These are phyloP conservation scores for Salix exigua DNA, from an alignment of 345 rosid genomes.

Conservation along the genomic window DNA sequence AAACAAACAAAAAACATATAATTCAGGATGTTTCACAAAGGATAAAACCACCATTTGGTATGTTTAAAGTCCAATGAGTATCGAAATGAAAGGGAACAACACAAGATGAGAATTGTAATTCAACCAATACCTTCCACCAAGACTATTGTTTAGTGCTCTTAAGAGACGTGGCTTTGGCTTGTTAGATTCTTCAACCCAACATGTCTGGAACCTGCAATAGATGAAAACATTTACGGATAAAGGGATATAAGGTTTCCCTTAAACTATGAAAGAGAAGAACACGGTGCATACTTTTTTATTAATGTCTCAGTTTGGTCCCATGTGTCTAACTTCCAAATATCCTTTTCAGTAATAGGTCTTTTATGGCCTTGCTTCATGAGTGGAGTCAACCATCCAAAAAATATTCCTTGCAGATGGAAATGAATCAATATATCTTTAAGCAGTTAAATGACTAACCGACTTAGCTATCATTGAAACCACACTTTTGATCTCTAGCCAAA, in stretches of 20 bases:
- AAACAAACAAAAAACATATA: not conserved
- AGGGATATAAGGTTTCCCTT: not conserved
- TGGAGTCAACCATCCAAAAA: slow-evolving; percentile 85
- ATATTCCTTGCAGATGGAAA: slow-evolving; percentile 11
- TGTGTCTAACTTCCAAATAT: slow-evolving; percentile 85
- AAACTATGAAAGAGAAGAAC: slow-evolving; percentile 1
- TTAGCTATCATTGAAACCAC: not conserved
- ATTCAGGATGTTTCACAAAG: not conserved
- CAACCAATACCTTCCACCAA: slow-evolving; percentile 71
- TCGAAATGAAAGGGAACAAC: not conserved
- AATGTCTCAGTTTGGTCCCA: slow-evolving; percentile 94
- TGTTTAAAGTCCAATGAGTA: not conserved
- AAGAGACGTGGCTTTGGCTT: slow-evolving; percentile 78
- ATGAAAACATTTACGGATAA: not conserved
- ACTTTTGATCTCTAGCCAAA: not conserved
- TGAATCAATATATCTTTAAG: not conserved
- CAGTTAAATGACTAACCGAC: not conserved
- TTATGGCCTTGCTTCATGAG: slow-evolving; percentile 81
- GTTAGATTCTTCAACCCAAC: slow-evolving; percentile 79
- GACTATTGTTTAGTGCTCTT: slow-evolving; percentile 68
- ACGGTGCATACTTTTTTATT: slow-evolving; percentile 18
- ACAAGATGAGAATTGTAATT: not conserved
- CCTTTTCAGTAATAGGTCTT: slow-evolving; percentile 86
- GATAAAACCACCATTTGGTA: not conserved
- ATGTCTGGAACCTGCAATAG: slow-evolving; percentile 58